A percentile compares a stretch with the other conserved stretches of the same genome.
These are phyloP conservation scores for Fusarium coicis DNA, from an alignment of 2,329 filamentous ascomycete genomes.

Conservation along the genomic window DNA sequence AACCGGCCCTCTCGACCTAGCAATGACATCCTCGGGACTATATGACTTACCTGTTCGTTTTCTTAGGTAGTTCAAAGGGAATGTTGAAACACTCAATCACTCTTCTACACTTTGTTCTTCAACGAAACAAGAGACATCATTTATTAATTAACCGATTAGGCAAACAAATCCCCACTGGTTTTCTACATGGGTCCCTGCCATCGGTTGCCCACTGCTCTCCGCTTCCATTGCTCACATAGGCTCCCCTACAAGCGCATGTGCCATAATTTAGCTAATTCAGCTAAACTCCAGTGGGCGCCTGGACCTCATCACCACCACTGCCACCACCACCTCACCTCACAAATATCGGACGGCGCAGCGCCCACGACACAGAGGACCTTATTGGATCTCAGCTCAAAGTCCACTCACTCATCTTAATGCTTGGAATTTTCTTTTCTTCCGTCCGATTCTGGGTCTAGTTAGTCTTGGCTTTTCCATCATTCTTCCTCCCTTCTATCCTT, in stretches of 20 bases:
- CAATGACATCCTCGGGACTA: too few relatives aligned
- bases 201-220: background rate
- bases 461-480: conserved; percentile 21
- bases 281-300: conserved; percentile 30
- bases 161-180: conserved; percentile 14
- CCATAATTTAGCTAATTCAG: conserved; percentile 15
- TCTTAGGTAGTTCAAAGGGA: background rate
- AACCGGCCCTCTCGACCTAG: background rate
- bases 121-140: background rate
- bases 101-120: background rate
- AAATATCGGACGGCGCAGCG: conserved; percentile 33
- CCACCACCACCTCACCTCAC: conserved; percentile 20
- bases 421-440: conserved; percentile 27
- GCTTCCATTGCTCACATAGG: background rate
- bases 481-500: conserved; percentile 23
- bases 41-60: background rate
- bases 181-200: conserved; percentile 11
- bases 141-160: background rate
- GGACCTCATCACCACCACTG: conserved; percentile 18
- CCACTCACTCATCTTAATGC: conserved; percentile 30
- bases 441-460: conserved; percentile 23
- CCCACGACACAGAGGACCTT: conserved; percentile 20
- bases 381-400: conserved; percentile 24
- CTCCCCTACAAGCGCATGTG: conserved; percentile 7
- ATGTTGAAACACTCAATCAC: background rate